Evolutionary conservation across 805 yeast species (phyloP).

Genomic region (Metschnikowia cerradonensis): DNA sequence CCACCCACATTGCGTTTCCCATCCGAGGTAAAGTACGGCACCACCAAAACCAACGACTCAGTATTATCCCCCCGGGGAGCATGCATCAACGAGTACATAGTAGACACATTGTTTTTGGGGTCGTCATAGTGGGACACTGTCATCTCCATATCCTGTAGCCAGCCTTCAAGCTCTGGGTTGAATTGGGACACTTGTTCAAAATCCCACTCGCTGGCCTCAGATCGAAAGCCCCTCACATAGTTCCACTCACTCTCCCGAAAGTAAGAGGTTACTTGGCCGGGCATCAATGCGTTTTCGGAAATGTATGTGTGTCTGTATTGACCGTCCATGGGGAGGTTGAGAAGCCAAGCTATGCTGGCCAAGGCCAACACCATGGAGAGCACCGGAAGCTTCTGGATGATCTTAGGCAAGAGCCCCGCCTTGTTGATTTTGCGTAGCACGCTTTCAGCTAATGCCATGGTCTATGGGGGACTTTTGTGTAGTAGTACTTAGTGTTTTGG

Average conservation of each 20-base stretch:
- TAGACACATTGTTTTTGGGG: slow-evolving; percentile 13
- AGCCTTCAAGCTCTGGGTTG: slow-evolving; percentile 45
- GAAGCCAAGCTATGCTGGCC: slow-evolving; percentile 42
- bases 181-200: slow-evolving; percentile 27
- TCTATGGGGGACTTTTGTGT: slow-evolving; percentile 3
- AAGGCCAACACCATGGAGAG: slow-evolving; percentile 33
- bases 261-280: slow-evolving; percentile 90
- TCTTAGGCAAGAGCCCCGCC: slow-evolving; percentile 36
- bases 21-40: slow-evolving; percentile 79
- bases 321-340: slow-evolving; percentile 72
- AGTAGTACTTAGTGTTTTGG: neutral
- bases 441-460: slow-evolving; percentile 44
- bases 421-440: slow-evolving; percentile 37
- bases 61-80: slow-evolving; percentile 96
- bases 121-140: slow-evolving; percentile 48
- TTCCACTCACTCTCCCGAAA: slow-evolving; percentile 96
- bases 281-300: slow-evolving; percentile 94
- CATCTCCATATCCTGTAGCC: slow-evolving; percentile 73
- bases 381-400: slow-evolving; percentile 30
- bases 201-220: slow-evolving; percentile 45
- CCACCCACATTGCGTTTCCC: slow-evolving; percentile 75
- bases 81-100: slow-evolving; percentile 76
- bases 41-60: slow-evolving; percentile 85
- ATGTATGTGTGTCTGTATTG: slow-evolving; percentile 80
- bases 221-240: slow-evolving; percentile 77